A percentile compares a stretch with the other conserved stretches of the same genome.
These are phyloP conservation scores for Ascochyta clinopodiicola DNA, from an alignment of 2,329 filamentous ascomycete species.

Conservation along the genomic window DNA sequence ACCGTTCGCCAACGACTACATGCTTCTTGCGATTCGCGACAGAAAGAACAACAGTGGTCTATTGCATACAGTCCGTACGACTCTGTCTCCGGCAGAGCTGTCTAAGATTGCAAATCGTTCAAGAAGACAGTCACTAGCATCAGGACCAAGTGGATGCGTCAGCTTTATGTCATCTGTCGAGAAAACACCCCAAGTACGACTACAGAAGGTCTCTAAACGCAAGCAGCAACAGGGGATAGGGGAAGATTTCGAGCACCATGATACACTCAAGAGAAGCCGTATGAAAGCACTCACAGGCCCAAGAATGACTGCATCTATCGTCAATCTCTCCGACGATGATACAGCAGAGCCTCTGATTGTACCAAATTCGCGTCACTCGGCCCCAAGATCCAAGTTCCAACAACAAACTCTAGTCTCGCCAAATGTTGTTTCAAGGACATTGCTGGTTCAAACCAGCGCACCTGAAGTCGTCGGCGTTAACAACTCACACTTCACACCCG, in stretches of 20 bases:
- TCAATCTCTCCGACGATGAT: background rate
- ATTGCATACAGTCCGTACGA: background rate
- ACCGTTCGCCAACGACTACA: slow-evolving; percentile 20
- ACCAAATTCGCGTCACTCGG: background rate
- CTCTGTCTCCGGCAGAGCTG: background rate
- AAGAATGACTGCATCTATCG: background rate
- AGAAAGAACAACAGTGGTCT: slow-evolving; percentile 1
- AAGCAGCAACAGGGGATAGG: background rate
- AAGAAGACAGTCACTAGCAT: background rate
- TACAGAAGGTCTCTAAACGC: background rate
- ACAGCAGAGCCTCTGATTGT: background rate
- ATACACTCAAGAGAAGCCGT: background rate
- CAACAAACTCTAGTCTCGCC: background rate
- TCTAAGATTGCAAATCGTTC: background rate
- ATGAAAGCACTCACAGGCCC: background rate
- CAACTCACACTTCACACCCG: background rate
- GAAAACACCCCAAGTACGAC: background rate
- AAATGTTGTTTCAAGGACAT: background rate
- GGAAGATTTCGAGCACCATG: background rate
- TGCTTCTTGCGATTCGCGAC: slow-evolving; percentile 23
- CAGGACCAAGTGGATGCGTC: too few relatives aligned
- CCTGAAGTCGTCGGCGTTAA: too few relatives aligned
- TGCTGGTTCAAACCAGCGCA: background rate
- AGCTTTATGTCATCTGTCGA: background rate
- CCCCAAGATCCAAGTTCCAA: background rate